These are phyloP conservation scores for Hypericum perforatum DNA, from an alignment of 345 rosid species.

Conservation along the genomic window DNA sequence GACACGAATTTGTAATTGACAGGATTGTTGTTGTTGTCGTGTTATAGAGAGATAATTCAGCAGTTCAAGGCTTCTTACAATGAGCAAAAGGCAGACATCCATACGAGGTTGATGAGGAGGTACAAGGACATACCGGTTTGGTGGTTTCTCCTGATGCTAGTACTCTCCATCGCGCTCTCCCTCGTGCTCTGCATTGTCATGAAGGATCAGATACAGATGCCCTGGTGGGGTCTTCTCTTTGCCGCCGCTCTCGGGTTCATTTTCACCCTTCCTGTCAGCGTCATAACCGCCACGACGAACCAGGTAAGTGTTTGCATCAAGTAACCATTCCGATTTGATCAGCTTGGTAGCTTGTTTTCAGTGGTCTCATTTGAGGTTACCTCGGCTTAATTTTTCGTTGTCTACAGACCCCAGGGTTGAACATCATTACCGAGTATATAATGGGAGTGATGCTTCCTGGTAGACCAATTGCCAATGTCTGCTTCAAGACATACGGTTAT, in stretches of 20 bases:
- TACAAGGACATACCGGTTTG: constrained; percentile 44
- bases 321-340: background rate
- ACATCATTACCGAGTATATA: constrained; percentile 48
- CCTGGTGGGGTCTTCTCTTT: constrained; percentile 60
- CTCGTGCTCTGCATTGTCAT: constrained; percentile 39
- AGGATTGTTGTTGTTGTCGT: background rate
- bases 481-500: constrained; percentile 15
- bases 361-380: too few relatives aligned
- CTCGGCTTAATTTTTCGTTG: constrained; percentile 2
- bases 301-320: constrained; percentile 22
- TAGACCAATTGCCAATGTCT: constrained; percentile 50
- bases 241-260: constrained; percentile 38
- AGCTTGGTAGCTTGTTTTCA: too few relatives aligned
- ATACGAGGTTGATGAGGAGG: constrained; percentile 55
- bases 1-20: background rate
- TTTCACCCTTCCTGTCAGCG: constrained; percentile 48
- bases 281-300: constrained; percentile 54
- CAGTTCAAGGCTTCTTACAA: constrained; percentile 39
- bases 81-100: constrained; percentile 36
- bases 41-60: constrained; percentile 33
- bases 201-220: constrained; percentile 50
- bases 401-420: constrained; percentile 47
- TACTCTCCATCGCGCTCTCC: constrained; percentile 28
- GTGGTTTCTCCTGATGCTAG: constrained; percentile 44
- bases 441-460: constrained; percentile 52